These are phyloP conservation scores for Petunia axillaris DNA, from an alignment of 257 asterid species.

Conservation along the genomic window DNA sequence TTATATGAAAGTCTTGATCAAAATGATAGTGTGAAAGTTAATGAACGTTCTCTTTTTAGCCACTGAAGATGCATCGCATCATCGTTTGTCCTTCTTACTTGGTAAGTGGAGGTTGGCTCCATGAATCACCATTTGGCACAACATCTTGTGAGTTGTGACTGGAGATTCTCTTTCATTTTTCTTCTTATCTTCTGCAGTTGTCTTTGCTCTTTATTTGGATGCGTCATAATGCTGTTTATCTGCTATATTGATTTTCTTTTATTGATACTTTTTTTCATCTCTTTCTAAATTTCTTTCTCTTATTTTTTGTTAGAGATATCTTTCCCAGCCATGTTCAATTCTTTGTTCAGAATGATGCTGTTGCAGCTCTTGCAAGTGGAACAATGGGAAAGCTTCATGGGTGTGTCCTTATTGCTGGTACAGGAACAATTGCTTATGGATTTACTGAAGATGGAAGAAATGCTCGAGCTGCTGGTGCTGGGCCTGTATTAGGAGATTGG, in stretches of 20 bases:
- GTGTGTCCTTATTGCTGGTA: constrained; percentile 88
- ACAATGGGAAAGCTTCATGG: constrained; percentile 91
- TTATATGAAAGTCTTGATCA: background rate
- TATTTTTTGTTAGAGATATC: constrained; percentile 57
- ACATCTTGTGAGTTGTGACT: background rate
- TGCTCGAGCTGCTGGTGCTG: constrained; percentile 94
- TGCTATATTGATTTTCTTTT: background rate
- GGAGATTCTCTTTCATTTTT: constrained; percentile 14
- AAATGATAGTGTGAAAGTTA: background rate
- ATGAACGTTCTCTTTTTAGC: background rate
- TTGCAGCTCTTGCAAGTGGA: constrained; percentile 89
- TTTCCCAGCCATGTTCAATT: constrained; percentile 71
- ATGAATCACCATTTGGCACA: constrained; percentile 7
- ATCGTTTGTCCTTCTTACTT: background rate
- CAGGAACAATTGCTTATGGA: constrained; percentile 88
- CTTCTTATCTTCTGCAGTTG: background rate
- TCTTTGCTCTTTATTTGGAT: constrained; percentile 1
- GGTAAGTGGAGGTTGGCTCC: background rate
- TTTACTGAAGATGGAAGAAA: constrained; percentile 85
- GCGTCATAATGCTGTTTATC: background rate
- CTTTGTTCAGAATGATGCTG: constrained; percentile 84
- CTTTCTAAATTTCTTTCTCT: constrained; percentile 12
- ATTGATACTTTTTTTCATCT: background rate
- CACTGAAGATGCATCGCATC: background rate
- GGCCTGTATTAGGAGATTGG: constrained; percentile 91